phyloP scores from a whole-genome alignment of 2,329 filamentous ascomycete genomes.

The Arachnopeziza araneosa region DNA sequence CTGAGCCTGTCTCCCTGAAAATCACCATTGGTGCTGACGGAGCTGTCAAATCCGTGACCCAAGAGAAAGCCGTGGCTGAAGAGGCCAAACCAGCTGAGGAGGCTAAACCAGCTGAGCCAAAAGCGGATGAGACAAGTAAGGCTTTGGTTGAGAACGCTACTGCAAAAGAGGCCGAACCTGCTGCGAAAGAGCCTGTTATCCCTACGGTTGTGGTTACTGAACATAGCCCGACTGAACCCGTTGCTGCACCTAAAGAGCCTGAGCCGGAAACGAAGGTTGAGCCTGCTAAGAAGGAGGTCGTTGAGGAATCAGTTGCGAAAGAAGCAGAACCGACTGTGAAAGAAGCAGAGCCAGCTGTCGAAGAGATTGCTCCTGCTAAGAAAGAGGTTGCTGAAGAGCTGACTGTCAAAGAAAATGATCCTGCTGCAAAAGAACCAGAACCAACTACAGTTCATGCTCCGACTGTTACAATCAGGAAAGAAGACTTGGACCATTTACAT shows the following conservation, averaged over 20 bases:
- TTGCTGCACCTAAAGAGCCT: neutral
- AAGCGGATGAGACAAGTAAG: neutral
- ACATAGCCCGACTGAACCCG: neutral
- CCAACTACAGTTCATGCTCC: neutral
- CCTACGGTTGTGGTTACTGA: neutral
- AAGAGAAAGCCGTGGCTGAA: neutral
- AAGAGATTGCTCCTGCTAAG: neutral
- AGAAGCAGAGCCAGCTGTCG: neutral
- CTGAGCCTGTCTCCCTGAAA: slow-evolving; percentile 9
- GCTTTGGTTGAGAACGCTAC: neutral
- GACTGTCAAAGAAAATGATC: neutral
- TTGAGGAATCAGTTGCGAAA: neutral
- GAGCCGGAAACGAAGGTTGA: neutral
- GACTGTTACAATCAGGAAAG: slow-evolving; percentile 7
- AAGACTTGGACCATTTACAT: slow-evolving; percentile 12
- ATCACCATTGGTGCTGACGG: slow-evolving; percentile 15
- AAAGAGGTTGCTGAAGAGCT: neutral
- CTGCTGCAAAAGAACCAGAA: neutral
- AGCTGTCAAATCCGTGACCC: slow-evolving; percentile 12
- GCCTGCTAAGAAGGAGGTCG: neutral
- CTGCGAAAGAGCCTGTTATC: neutral
- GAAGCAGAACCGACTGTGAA: neutral
- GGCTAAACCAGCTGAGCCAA: neutral
- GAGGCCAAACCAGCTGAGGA: neutral
- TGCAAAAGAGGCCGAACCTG: neutral